Evolutionary conservation across 805 yeast genomes (phyloP), one percentile per base, ranked within the genome.

Genomic region (Candida namnaoensis): DNA sequence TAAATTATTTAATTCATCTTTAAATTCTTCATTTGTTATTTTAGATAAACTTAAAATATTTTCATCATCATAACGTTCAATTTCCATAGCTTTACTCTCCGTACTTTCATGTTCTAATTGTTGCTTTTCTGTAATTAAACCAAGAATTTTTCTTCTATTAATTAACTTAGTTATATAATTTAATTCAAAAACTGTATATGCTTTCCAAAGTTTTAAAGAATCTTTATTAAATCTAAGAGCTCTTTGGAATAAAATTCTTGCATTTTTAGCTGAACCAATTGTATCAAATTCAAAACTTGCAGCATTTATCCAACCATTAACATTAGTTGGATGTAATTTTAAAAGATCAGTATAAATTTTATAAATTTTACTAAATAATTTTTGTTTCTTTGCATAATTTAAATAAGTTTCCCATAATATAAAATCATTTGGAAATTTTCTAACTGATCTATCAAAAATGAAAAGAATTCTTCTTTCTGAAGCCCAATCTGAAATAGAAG

Each of bases 231-330:
- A 84, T 59, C 95, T 72, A 35, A 93, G 68, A 30, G 83, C 95
- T 49, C 84, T 77, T 61, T 90, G 96, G 60, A 88, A 79, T 25
- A 93, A 71, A 9, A 78, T 77, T 60, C 99, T 75, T 23, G 97
- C 90, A 37, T 95, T 90, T 56, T 82, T 80, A 37, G 95, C 86
- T 52, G 88, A 84, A 35, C 91, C 85, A 61, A 93, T 88, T 27
- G 75, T 76, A 51, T 91, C 96, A 53, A 86, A 82, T 64, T 93
- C 98, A 62, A 87, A 88, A 57, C 86, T 86, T 28, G 97, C 96
- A 24, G 96, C 97, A 53, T 87, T 76, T 36, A 93, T 76, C 99
- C 99, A 93, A 14, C 91, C 84, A 51, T 82, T 84, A 3, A 88
- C 76, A 55, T 90, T 85, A 36, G 84, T 74, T n/a, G 99, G 98